phyloP scores from a whole-genome alignment of 164 flowering plant species.

The Stephania japonica region DNA sequence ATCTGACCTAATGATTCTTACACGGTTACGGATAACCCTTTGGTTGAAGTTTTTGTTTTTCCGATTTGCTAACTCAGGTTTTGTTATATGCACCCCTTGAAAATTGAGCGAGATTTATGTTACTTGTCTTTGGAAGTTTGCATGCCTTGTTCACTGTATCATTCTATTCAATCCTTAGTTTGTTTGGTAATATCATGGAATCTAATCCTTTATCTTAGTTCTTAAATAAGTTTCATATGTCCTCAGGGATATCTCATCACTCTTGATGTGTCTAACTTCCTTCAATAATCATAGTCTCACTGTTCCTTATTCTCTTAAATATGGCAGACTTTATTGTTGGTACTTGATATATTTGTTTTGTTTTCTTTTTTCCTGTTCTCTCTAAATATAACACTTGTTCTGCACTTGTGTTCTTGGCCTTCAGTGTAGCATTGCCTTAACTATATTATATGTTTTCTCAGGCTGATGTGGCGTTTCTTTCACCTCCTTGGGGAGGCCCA shows the following conservation, averaged over 20 bases:
- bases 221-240: no score
- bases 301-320: neutral
- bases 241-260: neutral
- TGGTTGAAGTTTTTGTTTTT: neutral
- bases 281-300: neutral
- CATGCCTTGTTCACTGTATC: neutral
- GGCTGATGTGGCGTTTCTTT: slow-evolving; percentile 47
- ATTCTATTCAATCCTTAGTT: no score
- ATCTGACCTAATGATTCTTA: neutral
- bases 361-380: no score
- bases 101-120: neutral
- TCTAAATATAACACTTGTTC: neutral
- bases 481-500: slow-evolving; percentile 75
- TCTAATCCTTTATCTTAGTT: no score
- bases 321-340: neutral
- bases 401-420: no score
- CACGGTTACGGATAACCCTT: neutral
- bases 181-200: no score
- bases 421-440: neutral
- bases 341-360: no score
- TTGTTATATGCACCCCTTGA: neutral
- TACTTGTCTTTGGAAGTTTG: neutral
- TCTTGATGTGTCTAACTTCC: neutral
- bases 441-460: slow-evolving; percentile 13
- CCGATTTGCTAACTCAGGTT: neutral